A percentile compares a stretch with the other conserved stretches of the same genome.
Evolutionary conservation across 2,329 filamentous ascomycete genomes (phyloP).

Genomic region (Alternaria sp.): DNA sequence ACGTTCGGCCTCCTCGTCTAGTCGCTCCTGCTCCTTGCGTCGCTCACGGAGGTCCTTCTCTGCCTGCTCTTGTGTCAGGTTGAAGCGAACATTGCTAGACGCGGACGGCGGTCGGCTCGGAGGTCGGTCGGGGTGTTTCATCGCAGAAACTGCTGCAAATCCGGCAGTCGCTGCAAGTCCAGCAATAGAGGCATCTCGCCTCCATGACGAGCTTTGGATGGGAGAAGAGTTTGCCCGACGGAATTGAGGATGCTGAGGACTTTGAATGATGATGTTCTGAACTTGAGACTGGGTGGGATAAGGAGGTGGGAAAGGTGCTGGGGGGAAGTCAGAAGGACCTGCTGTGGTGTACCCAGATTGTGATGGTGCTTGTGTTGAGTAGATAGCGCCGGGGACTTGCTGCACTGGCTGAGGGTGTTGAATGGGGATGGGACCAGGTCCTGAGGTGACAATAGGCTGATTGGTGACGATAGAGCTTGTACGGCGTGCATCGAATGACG

Average conservation of each 20-base stretch:
- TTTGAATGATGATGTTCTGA: constrained; percentile 30
- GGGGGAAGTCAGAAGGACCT: constrained; percentile 51
- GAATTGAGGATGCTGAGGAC: constrained; percentile 29
- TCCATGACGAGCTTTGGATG: constrained; percentile 47
- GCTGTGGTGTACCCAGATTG: constrained; percentile 50
- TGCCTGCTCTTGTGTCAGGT: constrained; percentile 63
- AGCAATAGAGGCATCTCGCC: constrained; percentile 52
- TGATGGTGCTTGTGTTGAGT: constrained; percentile 56
- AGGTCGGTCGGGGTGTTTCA: constrained; percentile 17
- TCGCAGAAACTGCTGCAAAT: constrained; percentile 48
- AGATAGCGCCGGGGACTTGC: constrained; percentile 73
- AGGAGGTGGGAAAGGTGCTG: constrained; percentile 24
- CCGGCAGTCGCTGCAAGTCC: constrained; percentile 53
- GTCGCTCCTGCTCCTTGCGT: constrained; percentile 40
- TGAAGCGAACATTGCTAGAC: constrained; percentile 61
- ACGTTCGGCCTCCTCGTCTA: constrained; percentile 32
- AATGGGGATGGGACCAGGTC: constrained; percentile 66
- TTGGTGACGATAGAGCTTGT: constrained; percentile 56
- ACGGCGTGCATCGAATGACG: constrained; percentile 63
- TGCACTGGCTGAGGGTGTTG: constrained; percentile 83
- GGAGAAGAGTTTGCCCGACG: constrained; percentile 58
- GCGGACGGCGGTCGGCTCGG: constrained; percentile 33
- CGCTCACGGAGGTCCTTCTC: constrained; percentile 54
- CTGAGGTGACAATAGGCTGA: constrained; percentile 41
- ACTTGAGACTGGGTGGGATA: constrained; percentile 27